Percentiles rank a stretch among this genome's conserved stretches.
Evolutionary conservation across 1,284 basidiomycete species (phyloP).

Genomic region (Ganoderma leucocontextum): DNA sequence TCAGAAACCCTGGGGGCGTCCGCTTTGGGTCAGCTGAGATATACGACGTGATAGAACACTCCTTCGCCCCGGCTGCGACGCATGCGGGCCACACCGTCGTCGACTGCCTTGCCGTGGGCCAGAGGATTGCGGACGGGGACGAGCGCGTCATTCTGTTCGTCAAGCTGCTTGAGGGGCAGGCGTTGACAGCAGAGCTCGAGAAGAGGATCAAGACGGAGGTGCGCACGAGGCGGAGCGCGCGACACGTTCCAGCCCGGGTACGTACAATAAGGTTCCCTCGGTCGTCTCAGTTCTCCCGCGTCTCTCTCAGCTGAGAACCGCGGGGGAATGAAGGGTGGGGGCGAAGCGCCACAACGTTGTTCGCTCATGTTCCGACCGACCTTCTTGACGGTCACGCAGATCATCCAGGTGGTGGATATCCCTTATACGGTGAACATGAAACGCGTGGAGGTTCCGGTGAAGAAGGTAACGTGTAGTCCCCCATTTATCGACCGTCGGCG

Average conservation of each 20-base stretch:
- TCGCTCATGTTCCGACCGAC: constrained; percentile 19
- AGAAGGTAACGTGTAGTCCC: constrained; percentile 61
- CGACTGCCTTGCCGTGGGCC: constrained; percentile 82
- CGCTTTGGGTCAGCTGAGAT: constrained; percentile 89
- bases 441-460: constrained; percentile 84
- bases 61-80: constrained; percentile 54
- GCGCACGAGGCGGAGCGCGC: constrained; percentile 69
- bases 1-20: constrained; percentile 84
- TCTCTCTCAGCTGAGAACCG: constrained; percentile 4
- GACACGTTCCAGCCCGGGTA: constrained; percentile 78
- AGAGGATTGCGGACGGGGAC: constrained; percentile 77
- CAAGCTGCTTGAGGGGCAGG: constrained; percentile 65
- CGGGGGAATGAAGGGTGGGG: not conserved
- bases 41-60: constrained; percentile 82
- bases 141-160: constrained; percentile 88
- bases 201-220: constrained; percentile 71
- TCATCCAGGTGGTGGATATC: constrained; percentile 76
- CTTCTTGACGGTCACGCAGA: constrained; percentile 47
- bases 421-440: constrained; percentile 91
- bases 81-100: constrained; percentile 58
- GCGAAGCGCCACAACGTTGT: constrained; percentile 33
- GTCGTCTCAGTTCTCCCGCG: constrained; percentile 18
- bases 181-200: constrained; percentile 61
- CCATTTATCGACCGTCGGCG: not conserved
- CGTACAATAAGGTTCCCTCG: constrained; percentile 37